Percentiles rank a stretch among this genome's conserved stretches.
Evolutionary conservation across 1,284 basidiomycete species (phyloP).

Genomic region (Heliocybe sulcata): DNA sequence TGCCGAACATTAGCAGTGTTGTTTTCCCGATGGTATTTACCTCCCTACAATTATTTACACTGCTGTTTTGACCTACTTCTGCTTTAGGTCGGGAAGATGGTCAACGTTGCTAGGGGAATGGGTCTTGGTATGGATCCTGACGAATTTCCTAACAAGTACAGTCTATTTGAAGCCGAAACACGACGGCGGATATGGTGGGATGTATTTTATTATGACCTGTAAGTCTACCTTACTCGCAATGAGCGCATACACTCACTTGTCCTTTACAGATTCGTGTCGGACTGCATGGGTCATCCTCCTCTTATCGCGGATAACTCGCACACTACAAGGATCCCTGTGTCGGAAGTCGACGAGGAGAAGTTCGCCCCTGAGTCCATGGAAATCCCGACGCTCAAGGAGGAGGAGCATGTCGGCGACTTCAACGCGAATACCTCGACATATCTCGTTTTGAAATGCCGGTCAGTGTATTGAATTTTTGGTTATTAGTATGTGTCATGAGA

Average conservation of each 20-base stretch:
- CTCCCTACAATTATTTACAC: constrained; percentile 3
- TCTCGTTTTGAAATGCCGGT: constrained; percentile 42
- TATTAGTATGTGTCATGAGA: constrained; percentile 1
- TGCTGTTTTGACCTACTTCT: constrained; percentile 2
- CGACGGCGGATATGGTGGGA: constrained; percentile 69
- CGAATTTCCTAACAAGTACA: constrained; percentile 35
- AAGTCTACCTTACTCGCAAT: constrained; percentile 20
- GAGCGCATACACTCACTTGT: not conserved
- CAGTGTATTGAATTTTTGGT: constrained; percentile 11
- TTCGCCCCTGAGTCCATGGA: constrained; percentile 38
- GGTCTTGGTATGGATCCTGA: constrained; percentile 57
- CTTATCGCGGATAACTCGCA: constrained; percentile 43
- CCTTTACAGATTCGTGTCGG: constrained; percentile 53
- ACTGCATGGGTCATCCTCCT: constrained; percentile 52
- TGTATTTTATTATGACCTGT: constrained; percentile 66
- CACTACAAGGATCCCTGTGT: constrained; percentile 35
- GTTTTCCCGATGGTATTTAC: constrained; percentile 35
- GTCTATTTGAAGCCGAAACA: constrained; percentile 47
- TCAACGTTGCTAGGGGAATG: constrained; percentile 57
- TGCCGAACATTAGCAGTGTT: constrained; percentile 31
- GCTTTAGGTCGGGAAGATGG: constrained; percentile 60
- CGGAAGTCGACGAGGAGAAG: constrained; percentile 40
- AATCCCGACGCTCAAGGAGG: constrained; percentile 22
- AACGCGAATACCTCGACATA: constrained; percentile 29
- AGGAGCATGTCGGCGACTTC: constrained; percentile 14